Evolutionary conservation across 2,329 filamentous ascomycete species (phyloP), one percentile per base, ranked within the genome.

Genomic region (Pseudogymnoascus sp.): DNA sequence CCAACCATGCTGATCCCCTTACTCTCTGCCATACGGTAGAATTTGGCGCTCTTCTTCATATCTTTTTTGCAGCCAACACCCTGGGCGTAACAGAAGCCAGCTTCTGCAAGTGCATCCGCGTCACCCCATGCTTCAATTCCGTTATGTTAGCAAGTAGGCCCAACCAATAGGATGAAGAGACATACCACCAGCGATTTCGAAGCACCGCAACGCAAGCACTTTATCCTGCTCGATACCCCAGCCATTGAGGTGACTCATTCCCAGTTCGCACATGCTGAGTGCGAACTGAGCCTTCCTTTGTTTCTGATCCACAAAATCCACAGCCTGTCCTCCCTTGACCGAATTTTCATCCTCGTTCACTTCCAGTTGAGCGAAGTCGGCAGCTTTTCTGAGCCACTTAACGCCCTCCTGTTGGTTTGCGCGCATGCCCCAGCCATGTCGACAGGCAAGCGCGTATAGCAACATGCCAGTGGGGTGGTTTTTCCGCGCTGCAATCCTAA

Each of bases 141-240:
- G 68, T 64, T 65, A 63, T 65, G 61, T 67, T 33, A 64, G 68
- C 69, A 63, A 54, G 59, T 29, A 41, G 13, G 2, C 60, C 24
- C 39, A 31, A 31, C 13, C n/a, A 37, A 33, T 1, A n/a, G 21
- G 40, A 2, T 3, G 21, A 17, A 3, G 39, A 10, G 66, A 81
- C 84, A 79, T 77, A 87, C 84, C 88, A 60, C 90, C 93, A 41
- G 94, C 94, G 68, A 97, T 96, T 74, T 99, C 94, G 72, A 97
- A 99, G 72, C 94, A 99, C 60, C 92, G 84, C 69, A 99, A 75
- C 0, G 92, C 94, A 63, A 97, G 81, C 4, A 83, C 77, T 73
- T 94, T 96, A 72, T 99, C 94, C 74, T 96, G 92, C 68, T 93
- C 86, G 39, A 96, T 95, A 13, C 94, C 94, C 94, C 94, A 99